These are phyloP conservation scores for Ajuga chamaepitys DNA, from an alignment of 257 asterid genomes.

Conservation along the genomic window DNA sequence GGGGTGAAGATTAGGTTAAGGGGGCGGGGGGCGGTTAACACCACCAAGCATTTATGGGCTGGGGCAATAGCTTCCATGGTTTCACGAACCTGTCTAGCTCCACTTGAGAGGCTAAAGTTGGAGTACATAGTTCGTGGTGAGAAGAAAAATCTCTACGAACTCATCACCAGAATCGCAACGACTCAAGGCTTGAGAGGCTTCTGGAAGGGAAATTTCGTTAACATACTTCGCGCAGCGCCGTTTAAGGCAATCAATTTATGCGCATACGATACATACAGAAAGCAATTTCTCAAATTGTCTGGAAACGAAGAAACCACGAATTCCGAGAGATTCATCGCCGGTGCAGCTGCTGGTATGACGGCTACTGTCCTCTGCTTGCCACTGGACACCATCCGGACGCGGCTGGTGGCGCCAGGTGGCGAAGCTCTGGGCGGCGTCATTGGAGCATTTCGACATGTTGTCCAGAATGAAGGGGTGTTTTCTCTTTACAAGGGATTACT, in stretches of 20 bases:
- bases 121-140: slow-evolving; percentile 92
- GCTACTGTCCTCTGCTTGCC: slow-evolving; percentile 97
- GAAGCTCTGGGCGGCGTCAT: slow-evolving; percentile 86
- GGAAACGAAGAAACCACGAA: slow-evolving; percentile 80
- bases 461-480: slow-evolving; percentile 44
- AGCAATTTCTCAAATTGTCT: slow-evolving; percentile 64
- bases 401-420: slow-evolving; percentile 95
- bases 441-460: slow-evolving; percentile 76
- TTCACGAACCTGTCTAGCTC: slow-evolving; percentile 92
- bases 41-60: slow-evolving; percentile 93
- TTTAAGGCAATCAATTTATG: slow-evolving; percentile 93
- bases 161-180: slow-evolving; percentile 61
- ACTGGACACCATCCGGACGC: slow-evolving; percentile 85
- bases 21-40: slow-evolving; percentile 63
- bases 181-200: slow-evolving; percentile 95
- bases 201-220: slow-evolving; percentile 96
- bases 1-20: slow-evolving; percentile 23
- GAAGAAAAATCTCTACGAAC: slow-evolving; percentile 52
- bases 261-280: slow-evolving; percentile 86
- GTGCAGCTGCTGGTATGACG: slow-evolving; percentile 99
- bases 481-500: slow-evolving; percentile 55
- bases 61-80: slow-evolving; percentile 97
- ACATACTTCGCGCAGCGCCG: slow-evolving; percentile 95
- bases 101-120: slow-evolving; percentile 93
- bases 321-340: slow-evolving; percentile 76